Percentiles rank a stretch among this genome's conserved stretches.
Evolutionary conservation across 441 rosid species (phyloP).

Genomic region (Omphalea diandra): DNA sequence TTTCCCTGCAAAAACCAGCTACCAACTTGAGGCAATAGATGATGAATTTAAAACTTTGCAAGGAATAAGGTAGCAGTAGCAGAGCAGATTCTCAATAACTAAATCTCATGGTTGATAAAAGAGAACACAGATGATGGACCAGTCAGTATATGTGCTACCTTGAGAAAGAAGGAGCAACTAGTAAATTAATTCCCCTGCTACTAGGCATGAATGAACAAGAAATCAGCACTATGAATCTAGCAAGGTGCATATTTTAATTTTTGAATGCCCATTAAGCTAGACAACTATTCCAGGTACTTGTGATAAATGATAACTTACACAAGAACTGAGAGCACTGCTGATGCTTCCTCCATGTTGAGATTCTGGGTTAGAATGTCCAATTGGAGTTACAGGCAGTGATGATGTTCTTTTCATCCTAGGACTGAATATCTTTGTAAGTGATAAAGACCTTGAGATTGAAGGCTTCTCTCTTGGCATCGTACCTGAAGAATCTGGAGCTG

Average conservation of each 20-base stretch:
- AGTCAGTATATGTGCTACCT: constrained; percentile 2
- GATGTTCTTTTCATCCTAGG: constrained; percentile 83
- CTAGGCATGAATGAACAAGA: constrained; percentile 6
- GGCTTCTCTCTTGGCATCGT: constrained; percentile 51
- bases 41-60: neutral
- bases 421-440: constrained; percentile 77
- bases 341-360: constrained; percentile 42
- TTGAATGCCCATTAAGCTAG: constrained; percentile 8
- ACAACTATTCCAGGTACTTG: constrained; percentile 8
- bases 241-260: constrained; percentile 2
- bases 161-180: neutral
- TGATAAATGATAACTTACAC: constrained; percentile 45
- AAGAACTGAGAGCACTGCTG: constrained; percentile 43
- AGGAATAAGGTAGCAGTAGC: neutral
- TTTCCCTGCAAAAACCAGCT: constrained; percentile 54
- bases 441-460: constrained; percentile 72
- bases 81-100: neutral
- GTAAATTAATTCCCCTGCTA: constrained; percentile 11
- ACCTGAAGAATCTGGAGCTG: constrained; percentile 39
- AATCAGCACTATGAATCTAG: constrained; percentile 7
- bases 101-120: constrained; percentile 1
- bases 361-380: constrained; percentile 45
- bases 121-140: neutral
- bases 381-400: constrained; percentile 68
- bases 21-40: constrained; percentile 4